Percentiles rank a stretch among this genome's conserved stretches.
These are phyloP conservation scores for Corynascus novoguineensis DNA, from an alignment of 495 filamentous ascomycete species.

Conservation along the genomic window DNA sequence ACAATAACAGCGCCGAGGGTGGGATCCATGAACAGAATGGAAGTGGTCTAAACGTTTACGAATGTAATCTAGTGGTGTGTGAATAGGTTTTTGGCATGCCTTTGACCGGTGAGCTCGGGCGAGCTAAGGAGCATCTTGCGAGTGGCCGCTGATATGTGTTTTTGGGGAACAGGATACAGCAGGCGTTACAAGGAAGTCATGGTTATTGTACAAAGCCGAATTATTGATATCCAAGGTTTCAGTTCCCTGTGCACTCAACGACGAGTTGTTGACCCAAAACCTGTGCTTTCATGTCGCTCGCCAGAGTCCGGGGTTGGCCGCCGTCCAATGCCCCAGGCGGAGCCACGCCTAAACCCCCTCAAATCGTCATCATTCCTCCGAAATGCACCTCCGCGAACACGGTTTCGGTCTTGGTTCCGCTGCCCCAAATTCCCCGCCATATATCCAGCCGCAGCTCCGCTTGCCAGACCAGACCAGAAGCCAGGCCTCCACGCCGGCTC, in stretches of 20 bases:
- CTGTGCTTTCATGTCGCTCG: constrained; percentile 69
- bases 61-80: constrained; percentile 14
- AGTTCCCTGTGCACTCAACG: constrained; percentile 43
- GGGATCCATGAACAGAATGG: not conserved
- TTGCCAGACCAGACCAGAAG: constrained; percentile 75
- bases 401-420: constrained; percentile 27
- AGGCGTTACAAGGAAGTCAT: not conserved
- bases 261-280: constrained; percentile 82
- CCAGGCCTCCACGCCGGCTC: constrained; percentile 69
- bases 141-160: not conserved
- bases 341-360: constrained; percentile 14
- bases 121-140: not conserved
- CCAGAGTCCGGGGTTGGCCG: constrained; percentile 36
- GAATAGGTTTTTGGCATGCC: constrained; percentile 2
- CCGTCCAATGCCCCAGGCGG: constrained; percentile 16
- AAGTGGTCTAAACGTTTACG: not conserved
- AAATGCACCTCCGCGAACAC: no score
- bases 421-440: constrained; percentile 53
- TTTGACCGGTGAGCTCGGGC: not conserved
- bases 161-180: constrained; percentile 13
- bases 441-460: constrained; percentile 67
- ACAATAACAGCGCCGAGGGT: not conserved
- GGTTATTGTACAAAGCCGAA: constrained; percentile 17
- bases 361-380: no score
- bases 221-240: constrained; percentile 11